Evolutionary conservation across 139 green algal species (phyloP).

Genomic region (Chloropicon primus): DNA sequence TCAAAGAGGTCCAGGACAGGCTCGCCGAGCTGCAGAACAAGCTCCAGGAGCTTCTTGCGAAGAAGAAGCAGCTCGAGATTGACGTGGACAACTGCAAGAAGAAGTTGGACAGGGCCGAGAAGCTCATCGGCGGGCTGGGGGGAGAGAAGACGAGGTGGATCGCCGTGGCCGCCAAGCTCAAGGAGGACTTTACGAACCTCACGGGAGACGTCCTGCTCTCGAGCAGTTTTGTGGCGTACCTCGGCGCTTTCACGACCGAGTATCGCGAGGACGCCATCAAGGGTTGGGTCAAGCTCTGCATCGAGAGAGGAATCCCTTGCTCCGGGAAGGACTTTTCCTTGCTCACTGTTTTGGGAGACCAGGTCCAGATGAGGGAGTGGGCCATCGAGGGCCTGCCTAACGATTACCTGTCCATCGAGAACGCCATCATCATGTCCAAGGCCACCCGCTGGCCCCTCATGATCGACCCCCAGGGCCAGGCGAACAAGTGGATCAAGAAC

Average conservation of each 20-base stretch:
- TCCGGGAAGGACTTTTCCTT: conserved; percentile 33
- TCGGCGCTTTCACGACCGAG: conserved; percentile 42
- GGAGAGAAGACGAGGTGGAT: conserved; percentile 54
- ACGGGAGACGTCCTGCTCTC: conserved; percentile 64
- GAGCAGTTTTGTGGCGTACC: conserved; percentile 48
- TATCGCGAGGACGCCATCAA: conserved; percentile 29
- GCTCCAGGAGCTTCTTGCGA: conserved; percentile 39
- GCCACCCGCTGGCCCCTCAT: conserved; percentile 51
- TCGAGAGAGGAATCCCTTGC: conserved; percentile 26
- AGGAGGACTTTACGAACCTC: conserved; percentile 36
- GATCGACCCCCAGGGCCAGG: conserved; percentile 60
- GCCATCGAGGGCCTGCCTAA: conserved; percentile 57
- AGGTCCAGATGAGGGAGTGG: conserved; percentile 54
- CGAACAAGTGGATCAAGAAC: conserved; percentile 70
- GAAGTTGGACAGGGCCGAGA: conserved; percentile 54
- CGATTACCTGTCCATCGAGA: conserved; percentile 56
- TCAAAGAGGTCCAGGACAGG: conserved; percentile 14
- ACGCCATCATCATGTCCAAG: conserved; percentile 52
- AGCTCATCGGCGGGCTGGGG: conserved; percentile 60
- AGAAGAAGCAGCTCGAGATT: conserved; percentile 50
- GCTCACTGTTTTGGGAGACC: conserved; percentile 35
- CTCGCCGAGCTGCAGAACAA: conserved; percentile 37
- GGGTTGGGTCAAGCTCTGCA: neutral
- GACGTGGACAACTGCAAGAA: conserved; percentile 57
- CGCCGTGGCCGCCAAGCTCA: conserved; percentile 35